Evolutionary conservation across 768 basidiomycete genomes (phyloP).

Genomic region (Termitomyces sp.): DNA sequence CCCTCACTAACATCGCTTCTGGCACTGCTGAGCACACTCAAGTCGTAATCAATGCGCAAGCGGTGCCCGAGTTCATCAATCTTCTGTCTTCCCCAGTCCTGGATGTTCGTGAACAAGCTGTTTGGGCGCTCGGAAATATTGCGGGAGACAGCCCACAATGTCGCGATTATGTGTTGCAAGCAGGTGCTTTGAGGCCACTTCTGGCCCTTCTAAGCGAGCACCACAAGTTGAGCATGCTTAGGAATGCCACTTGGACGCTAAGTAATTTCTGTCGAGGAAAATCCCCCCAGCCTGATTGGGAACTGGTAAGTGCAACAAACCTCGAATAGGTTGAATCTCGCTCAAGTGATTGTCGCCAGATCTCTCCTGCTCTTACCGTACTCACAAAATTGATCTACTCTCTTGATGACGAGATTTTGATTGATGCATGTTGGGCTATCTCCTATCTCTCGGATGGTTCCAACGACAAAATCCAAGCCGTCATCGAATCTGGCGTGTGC

Average conservation of each 20-base stretch:
- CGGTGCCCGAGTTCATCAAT: constrained; percentile 97
- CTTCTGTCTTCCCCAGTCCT: constrained; percentile 90
- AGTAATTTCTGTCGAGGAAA: constrained; percentile 99
- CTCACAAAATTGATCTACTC: constrained; percentile 98
- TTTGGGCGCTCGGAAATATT: constrained; percentile 99
- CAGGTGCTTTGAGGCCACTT: constrained; percentile 91
- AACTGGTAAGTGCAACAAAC: constrained; percentile 62
- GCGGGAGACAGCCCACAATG: constrained; percentile 98
- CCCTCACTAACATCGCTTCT: constrained; percentile 95
- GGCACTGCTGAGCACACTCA: constrained; percentile 98
- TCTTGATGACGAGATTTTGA: constrained; percentile 97
- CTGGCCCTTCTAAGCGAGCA: constrained; percentile 88
- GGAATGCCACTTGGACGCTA: constrained; percentile 98
- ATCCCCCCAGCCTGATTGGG: constrained; percentile 97
- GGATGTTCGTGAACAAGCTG: constrained; percentile 98
- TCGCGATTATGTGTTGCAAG: constrained; percentile 92
- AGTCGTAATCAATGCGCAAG: constrained; percentile 91
- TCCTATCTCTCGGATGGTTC: constrained; percentile 98
- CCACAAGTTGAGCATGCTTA: constrained; percentile 97
- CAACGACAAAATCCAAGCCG: constrained; percentile 99
- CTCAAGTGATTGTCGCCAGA: constrained; percentile 45
- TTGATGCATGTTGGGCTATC: constrained; percentile 99
- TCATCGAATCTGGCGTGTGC: constrained; percentile 98
- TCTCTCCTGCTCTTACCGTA: constrained; percentile 94
- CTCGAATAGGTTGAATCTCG: constrained; percentile 2